Base-by-base conservation (phyloP, 768 basidiomycete genomes). In the Pholiota conissans region DNA sequence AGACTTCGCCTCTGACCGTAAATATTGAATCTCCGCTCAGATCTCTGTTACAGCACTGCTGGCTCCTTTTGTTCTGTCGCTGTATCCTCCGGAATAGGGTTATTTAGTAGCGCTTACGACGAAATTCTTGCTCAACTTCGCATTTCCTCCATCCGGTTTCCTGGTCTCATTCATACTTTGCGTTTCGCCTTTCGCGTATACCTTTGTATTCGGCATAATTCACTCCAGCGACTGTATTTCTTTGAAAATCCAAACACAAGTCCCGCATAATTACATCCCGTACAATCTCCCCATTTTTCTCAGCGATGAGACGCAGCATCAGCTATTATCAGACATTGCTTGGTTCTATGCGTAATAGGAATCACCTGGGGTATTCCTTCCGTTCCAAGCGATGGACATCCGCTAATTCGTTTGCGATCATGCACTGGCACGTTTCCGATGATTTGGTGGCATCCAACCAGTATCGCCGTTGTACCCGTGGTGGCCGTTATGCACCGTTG, bases 1-100 rank as follows among this genome's bases (percentile, higher is more conserved):
- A 78, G 49, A 47, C 56, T 5, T 24, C 69, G 73, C 64, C 61
- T 60, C 42, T 58, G 62, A 65, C 75, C 75, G 72, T 6, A 53
- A 28, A 11, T 6, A 32, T 62, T 49, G 9, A 49, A 13, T 30
- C 27, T 50, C 50, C n/a, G 34, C 11, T 58, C 50, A 5, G 14
- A 30, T 40, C 57, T 59, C 57, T 56, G 62, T 52, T 20, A 20
- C 20, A 48, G 35, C 14, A 32, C 34, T 42, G 11, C 20, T 56
- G 26, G 16, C 20, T 42, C 16, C 18, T 20, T 8, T 11, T 45
- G 11, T 45, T 18, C 42, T 13, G 7, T 32, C 30, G 6, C 7
- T 13, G 30, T 32, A 32, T 13, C 7, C 30, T n/a, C n/a, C n/a
- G n/a, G n/a, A n/a, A n/a, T n/a, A n/a, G n/a, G n/a, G n/a, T n/a